Evolutionary conservation across 257 asterid species (phyloP).

Genomic region (Forsythia suspensa): DNA sequence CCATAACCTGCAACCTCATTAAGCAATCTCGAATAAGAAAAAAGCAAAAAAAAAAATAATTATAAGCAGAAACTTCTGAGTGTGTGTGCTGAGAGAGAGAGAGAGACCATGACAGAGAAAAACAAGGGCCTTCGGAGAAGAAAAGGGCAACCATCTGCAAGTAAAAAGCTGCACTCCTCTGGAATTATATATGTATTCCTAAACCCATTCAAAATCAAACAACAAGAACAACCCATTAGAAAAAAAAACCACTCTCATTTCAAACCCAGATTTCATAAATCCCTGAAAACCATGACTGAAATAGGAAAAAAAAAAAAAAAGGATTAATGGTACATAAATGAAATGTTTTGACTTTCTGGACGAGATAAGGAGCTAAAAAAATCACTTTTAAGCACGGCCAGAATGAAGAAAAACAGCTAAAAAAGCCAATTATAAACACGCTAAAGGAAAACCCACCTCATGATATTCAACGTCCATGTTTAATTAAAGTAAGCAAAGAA

Average conservation of each 20-base stretch:
- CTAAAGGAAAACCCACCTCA: constrained; percentile 48
- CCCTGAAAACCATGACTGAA: background rate
- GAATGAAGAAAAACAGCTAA: too few species aligned
- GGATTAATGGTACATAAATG: background rate
- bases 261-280: constrained; percentile 7
- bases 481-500: background rate
- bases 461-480: constrained; percentile 70
- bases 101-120: constrained; percentile 91
- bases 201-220: background rate
- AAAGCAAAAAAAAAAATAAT: background rate
- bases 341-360: background rate
- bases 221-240: background rate
- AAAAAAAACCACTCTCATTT: background rate
- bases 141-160: constrained; percentile 86
- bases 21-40: constrained; percentile 26
- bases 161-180: constrained; percentile 79
- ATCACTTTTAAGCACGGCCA: too few species aligned
- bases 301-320: background rate
- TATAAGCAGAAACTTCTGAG: background rate
- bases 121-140: constrained; percentile 94
- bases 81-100: background rate
- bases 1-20: constrained; percentile 80
- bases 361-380: background rate
- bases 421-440: background rate
- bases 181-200: constrained; percentile 71